phyloP scores from a whole-genome alignment of 495 filamentous ascomycete genomes.

The Hypoxylon subgilvum region DNA sequence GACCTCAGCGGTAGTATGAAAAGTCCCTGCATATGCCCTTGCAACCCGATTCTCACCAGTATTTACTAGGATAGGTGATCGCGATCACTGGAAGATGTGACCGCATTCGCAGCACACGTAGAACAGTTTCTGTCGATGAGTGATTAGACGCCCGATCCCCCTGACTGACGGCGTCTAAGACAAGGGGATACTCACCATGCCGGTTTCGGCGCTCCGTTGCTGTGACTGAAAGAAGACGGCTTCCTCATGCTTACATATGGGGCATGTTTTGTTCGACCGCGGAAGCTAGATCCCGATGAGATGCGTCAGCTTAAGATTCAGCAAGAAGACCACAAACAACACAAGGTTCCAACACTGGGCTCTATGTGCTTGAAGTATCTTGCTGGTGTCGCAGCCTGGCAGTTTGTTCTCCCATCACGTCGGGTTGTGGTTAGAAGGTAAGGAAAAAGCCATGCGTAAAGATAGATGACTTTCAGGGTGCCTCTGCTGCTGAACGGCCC shows the following conservation, averaged over 20 bases:
- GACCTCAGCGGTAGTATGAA: constrained; percentile 23
- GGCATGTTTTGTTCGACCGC: constrained; percentile 79
- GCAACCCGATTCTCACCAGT: constrained; percentile 18
- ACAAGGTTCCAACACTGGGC: constrained; percentile 22
- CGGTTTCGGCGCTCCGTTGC: constrained; percentile 92
- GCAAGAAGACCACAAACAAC: constrained; percentile 23
- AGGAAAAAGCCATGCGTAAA: no score
- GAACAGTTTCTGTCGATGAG: constrained; percentile 79
- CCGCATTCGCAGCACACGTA: constrained; percentile 94
- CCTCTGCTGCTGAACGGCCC: not conserved
- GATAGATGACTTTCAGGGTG: no score
- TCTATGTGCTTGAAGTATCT: constrained; percentile 10
- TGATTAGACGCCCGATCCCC: constrained; percentile 37
- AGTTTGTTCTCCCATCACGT: constrained; percentile 18
- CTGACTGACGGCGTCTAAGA: not conserved
- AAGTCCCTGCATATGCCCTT: constrained; percentile 25
- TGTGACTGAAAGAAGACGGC: constrained; percentile 98
- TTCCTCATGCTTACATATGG: constrained; percentile 80
- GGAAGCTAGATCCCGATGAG: constrained; percentile 70
- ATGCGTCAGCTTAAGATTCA: constrained; percentile 57
- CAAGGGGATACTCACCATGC: constrained; percentile 75
- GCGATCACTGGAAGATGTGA: constrained; percentile 72
- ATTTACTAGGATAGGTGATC: not conserved
- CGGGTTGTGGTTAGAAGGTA: no score
- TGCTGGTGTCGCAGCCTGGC: not conserved